Evolutionary conservation across 1,284 basidiomycete genomes (phyloP).

Genomic region (Neolentinus lepideus): DNA sequence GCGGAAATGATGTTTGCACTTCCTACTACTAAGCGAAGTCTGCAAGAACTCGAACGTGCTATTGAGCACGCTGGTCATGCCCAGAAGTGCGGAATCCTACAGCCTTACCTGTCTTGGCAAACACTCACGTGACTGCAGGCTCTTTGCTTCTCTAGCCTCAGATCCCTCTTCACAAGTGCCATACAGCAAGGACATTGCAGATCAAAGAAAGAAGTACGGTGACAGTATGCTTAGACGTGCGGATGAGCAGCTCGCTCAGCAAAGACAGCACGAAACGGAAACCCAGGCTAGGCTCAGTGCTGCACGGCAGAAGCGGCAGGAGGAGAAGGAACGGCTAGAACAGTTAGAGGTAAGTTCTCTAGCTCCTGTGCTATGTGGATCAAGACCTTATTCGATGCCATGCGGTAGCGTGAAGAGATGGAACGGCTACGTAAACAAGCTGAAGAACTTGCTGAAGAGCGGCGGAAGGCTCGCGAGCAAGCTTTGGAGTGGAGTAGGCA

Average conservation of each 20-base stretch:
- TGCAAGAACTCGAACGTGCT: slow-evolving; percentile 72
- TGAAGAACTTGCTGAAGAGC: slow-evolving; percentile 67
- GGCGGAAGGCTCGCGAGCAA: slow-evolving; percentile 71
- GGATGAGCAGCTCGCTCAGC: slow-evolving; percentile 70
- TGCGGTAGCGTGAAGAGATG: slow-evolving; percentile 39
- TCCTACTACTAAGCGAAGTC: slow-evolving; percentile 65
- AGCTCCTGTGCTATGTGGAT: neutral
- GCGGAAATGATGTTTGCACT: slow-evolving; percentile 81
- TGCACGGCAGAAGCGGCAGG: slow-evolving; percentile 60
- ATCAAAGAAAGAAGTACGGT: slow-evolving; percentile 84
- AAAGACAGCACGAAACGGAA: slow-evolving; percentile 71
- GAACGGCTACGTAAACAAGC: slow-evolving; percentile 55
- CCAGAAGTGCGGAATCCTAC: slow-evolving; percentile 56
- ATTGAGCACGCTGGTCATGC: slow-evolving; percentile 84
- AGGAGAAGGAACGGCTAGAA: slow-evolving; percentile 56
- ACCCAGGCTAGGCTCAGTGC: slow-evolving; percentile 67
- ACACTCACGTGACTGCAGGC: slow-evolving; percentile 33
- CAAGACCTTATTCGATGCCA: slow-evolving; percentile 2
- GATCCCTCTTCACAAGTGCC: slow-evolving; percentile 69
- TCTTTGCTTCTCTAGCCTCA: slow-evolving; percentile 76
- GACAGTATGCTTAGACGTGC: slow-evolving; percentile 75
- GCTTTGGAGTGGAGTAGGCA: slow-evolving; percentile 70
- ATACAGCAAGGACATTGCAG: slow-evolving; percentile 81
- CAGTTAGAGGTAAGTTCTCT: slow-evolving; percentile 44
- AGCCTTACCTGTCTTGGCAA: neutral